Conservation (phyloP, 2,329 filamentous ascomycete genomes). For the Cordyceps pruinosa region DNA sequence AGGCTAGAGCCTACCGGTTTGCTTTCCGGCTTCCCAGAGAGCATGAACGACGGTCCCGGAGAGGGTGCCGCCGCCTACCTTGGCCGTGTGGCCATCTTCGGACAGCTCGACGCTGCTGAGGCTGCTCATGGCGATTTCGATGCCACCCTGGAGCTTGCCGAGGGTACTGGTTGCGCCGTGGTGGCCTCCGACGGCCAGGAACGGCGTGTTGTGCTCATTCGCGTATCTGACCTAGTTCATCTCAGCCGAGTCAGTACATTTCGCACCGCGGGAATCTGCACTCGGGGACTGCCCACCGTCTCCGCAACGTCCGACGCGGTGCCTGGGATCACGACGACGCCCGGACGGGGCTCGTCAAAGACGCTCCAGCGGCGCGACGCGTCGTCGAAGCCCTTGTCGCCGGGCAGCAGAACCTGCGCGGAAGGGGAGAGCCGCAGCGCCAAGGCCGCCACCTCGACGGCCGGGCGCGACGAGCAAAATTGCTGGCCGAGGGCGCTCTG, state of each 20-base stretch:
- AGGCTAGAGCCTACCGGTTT: slow-evolving; percentile 31
- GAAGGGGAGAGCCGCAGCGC: background rate
- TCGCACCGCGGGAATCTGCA: no score
- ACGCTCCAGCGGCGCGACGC: slow-evolving; percentile 4
- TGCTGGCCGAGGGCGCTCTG: background rate
- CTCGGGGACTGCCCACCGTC: background rate
- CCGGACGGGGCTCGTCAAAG: background rate
- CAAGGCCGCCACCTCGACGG: background rate
- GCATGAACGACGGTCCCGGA: slow-evolving; percentile 39
- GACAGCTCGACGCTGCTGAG: slow-evolving; percentile 37
- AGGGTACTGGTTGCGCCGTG: slow-evolving; percentile 46
- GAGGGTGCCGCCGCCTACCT: slow-evolving; percentile 39
- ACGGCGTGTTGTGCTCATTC: slow-evolving; percentile 38
- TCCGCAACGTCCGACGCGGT: background rate
- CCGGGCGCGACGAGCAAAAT: background rate
- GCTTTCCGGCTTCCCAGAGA: slow-evolving; percentile 44
- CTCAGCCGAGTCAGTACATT: no score
- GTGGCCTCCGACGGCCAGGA: slow-evolving; percentile 45
- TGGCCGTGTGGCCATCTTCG: slow-evolving; percentile 38
- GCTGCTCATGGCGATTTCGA: slow-evolving; percentile 42
- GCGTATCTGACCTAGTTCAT: slow-evolving; percentile 32
- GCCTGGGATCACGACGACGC: slow-evolving; percentile 1
- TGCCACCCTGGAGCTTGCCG: slow-evolving; percentile 40
- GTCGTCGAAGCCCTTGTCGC: background rate
- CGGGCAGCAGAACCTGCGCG: background rate